Conservation (phyloP, 768 basidiomycete genomes). For the Leccinellum luteum region DNA sequence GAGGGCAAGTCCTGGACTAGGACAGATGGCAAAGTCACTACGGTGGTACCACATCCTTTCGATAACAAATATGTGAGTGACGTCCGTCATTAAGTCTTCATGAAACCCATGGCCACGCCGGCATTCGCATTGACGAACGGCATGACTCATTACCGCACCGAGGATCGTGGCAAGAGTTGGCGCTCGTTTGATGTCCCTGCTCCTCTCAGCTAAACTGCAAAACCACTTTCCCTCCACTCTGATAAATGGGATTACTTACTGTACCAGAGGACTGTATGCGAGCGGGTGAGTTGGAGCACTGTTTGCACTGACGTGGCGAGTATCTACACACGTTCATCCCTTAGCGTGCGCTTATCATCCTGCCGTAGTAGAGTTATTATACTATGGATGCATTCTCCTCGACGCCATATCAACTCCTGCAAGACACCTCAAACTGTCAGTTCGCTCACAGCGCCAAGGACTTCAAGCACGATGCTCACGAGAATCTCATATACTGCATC, state of each 20-base stretch:
- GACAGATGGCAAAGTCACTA: constrained; percentile 56
- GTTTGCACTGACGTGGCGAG: constrained; percentile 72
- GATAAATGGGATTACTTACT: constrained; percentile 75
- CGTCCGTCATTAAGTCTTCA: neutral
- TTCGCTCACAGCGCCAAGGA: constrained; percentile 87
- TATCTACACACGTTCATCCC: neutral
- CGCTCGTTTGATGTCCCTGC: constrained; percentile 73
- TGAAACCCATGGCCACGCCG: constrained; percentile 37
- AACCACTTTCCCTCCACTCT: constrained; percentile 86
- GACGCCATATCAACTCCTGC: constrained; percentile 54
- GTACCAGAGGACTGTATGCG: constrained; percentile 74
- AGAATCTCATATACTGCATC: constrained; percentile 84
- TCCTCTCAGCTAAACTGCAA: constrained; percentile 37
- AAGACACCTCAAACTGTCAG: constrained; percentile 74
- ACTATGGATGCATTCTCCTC: constrained; percentile 81
- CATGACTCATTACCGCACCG: constrained; percentile 83
- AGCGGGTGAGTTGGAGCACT: constrained; percentile 48
- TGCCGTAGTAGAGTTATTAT: constrained; percentile 68
- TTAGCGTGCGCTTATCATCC: constrained; percentile 7
- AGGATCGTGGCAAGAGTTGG: constrained; percentile 88
- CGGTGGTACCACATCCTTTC: constrained; percentile 86
- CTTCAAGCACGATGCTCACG: constrained; percentile 74
- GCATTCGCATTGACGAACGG: constrained; percentile 81
- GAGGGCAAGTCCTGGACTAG: constrained; percentile 76
- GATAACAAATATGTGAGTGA: constrained; percentile 67